These are phyloP conservation scores for Bryum argenteum DNA, from an alignment of 225 moss, liverwort and hornwort species.

Conservation along the genomic window DNA sequence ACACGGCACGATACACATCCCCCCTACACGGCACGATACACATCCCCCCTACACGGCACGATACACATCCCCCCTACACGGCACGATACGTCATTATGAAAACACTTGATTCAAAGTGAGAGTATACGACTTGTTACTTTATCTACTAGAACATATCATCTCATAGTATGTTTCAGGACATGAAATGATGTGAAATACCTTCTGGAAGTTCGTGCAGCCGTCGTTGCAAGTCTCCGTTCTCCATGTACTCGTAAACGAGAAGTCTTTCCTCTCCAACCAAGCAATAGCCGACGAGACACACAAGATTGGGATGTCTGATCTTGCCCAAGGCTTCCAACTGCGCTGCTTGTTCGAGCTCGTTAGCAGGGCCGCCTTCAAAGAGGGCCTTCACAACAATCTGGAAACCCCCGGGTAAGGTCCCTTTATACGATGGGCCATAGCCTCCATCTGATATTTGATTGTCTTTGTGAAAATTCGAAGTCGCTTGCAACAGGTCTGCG, in stretches of 20 bases:
- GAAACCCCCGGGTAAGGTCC: conserved; percentile 51
- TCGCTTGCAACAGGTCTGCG: conserved; percentile 72
- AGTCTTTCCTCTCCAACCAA: conserved; percentile 68
- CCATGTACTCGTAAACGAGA: conserved; percentile 76
- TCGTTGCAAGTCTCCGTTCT: conserved; percentile 70
- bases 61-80: too few relatives aligned
- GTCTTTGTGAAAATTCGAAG: conserved; percentile 73
- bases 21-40: too few relatives aligned
- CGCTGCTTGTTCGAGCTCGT: conserved; percentile 56
- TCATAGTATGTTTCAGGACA: background rate
- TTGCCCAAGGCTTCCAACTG: conserved; percentile 70
- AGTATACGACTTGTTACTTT: background rate
- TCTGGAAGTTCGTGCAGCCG: conserved; percentile 78
- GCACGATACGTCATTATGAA: too few relatives aligned
- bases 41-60: too few relatives aligned
- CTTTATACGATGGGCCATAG: conserved; percentile 79
- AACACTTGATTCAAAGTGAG: background rate
- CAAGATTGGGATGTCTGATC: conserved; percentile 75
- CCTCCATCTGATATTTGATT: conserved; percentile 82
- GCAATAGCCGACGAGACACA: conserved; percentile 75
- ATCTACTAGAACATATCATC: background rate
- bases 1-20: too few relatives aligned
- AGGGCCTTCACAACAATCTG: conserved; percentile 81
- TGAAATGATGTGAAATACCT: conserved; percentile 29
- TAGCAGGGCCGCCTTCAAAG: conserved; percentile 60